Base-by-base conservation (phyloP, 2,329 filamentous ascomycete genomes). In the Monosporascus sp. region DNA sequence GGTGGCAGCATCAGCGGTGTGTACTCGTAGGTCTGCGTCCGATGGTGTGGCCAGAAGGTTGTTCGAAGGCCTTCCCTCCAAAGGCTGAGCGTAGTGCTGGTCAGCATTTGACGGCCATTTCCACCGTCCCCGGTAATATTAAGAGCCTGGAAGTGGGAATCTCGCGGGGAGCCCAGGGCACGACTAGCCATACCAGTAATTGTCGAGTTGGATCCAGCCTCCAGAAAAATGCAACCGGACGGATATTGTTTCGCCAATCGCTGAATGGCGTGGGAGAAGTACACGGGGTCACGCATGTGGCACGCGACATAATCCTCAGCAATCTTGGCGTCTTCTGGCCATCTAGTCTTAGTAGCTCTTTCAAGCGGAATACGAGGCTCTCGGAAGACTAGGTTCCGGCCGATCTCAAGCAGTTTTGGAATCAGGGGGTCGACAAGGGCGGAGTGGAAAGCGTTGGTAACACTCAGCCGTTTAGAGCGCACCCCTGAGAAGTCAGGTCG, bases 11-110 rank as follows among this genome's bases (percentile, higher is more conserved):
- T 44, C 7, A 72, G 35, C 3, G 55, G 55, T 6, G 49, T 35
- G 49, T 63, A 50, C 3, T 59, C 46, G 3, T 43, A 14, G 0
- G 53, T 67, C 52, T 75, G 70, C 0, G n/a, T n/a, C 26, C 35
- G 43, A 15, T 61, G 69, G 49, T 72, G 68, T 0, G 63, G 54
- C 76, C 76, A 78, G 57, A 68, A 72, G 0, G 63, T 53, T 0
- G 70, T 56, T 2, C 43, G n/a, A 0, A 70, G n/a, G 0, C 74
- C 74, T 1, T 55, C 51, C 35, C 69, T 71, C 76, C 76, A 78
- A 0, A 78, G 63, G 8, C 28, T 50, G 5, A 61, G 7, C 0
- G 67, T 67, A 1, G 58, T 51, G 24, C 68, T 58, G 7, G 55
- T 54, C 1, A 72, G 59, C 7, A 51, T 49, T 7, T 63, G 35